Percentiles rank a stretch among this genome's conserved stretches.
phyloP scores from a whole-genome alignment of 148 eudicot genomes.

The Chenopodium formosanum region DNA sequence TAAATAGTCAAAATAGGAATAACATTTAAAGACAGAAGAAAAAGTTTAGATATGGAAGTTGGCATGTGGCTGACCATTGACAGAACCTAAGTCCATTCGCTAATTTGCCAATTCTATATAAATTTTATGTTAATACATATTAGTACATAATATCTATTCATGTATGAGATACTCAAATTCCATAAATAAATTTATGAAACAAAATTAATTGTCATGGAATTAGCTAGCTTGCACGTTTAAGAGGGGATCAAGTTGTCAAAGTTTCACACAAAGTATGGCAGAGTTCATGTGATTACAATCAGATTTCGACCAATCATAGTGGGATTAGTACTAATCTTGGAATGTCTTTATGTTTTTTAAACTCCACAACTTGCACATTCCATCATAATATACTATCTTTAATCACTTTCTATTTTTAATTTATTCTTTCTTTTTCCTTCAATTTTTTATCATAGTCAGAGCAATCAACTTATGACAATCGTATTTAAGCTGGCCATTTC shows the following conservation, averaged over 20 bases:
- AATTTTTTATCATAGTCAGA: background rate
- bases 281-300: conserved; percentile 21
- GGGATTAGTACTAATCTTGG: conserved; percentile 20
- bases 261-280: background rate
- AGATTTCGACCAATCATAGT: conserved; percentile 25
- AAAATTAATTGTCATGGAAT: conserved; percentile 4
- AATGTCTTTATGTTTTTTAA: conserved; percentile 21
- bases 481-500: conserved; percentile 35
- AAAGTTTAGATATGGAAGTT: no score
- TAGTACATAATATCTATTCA: background rate
- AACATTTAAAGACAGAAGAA: no score
- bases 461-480: conserved; percentile 15
- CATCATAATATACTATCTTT: background rate
- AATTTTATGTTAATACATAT: no score
- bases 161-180: conserved; percentile 1
- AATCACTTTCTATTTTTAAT: background rate
- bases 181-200: background rate
- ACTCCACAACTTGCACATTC: conserved; percentile 26
- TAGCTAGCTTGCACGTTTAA: conserved; percentile 22
- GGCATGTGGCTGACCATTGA: no score
- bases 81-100: no score
- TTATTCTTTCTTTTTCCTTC: background rate
- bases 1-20: no score
- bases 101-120: no score
- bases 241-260: conserved; percentile 14